phyloP scores from a whole-genome alignment of 495 filamentous ascomycete genomes.

The Daldinia grandis region DNA sequence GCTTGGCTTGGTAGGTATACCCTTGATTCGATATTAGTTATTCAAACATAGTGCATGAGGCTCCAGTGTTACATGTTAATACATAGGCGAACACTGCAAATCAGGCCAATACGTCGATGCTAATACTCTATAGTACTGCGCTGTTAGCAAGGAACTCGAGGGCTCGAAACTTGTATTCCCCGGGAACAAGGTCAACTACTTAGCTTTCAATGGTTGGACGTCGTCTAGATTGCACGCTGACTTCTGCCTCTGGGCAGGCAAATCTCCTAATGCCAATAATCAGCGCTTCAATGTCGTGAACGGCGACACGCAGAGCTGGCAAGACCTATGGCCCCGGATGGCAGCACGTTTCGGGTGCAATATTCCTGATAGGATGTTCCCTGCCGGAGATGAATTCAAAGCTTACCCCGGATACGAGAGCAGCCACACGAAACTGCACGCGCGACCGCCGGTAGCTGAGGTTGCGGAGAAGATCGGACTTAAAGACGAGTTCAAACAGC shows the following conservation, averaged over 20 bases:
- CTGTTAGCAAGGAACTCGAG: conserved; percentile 56
- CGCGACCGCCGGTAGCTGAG: conserved; percentile 54
- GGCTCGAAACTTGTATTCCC: conserved; percentile 58
- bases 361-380: conserved; percentile 59
- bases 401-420: conserved; percentile 29
- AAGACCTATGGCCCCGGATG: conserved; percentile 64
- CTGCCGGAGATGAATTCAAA: conserved; percentile 21
- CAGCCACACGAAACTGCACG: conserved; percentile 42
- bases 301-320: conserved; percentile 63
- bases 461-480: conserved; percentile 53
- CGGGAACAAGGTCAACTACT: conserved; percentile 58
- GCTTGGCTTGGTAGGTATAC: conserved; percentile 49
- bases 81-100: not conserved
- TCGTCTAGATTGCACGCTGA: conserved; percentile 58
- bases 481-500: conserved; percentile 40
- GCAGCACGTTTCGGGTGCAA: conserved; percentile 56
- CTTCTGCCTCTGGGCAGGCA: conserved; percentile 63
- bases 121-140: conserved; percentile 49
- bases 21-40: not conserved
- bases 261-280: conserved; percentile 53
- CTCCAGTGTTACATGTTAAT: not conserved
- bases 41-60: too few relatives aligned
- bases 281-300: conserved; percentile 66
- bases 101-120: not conserved
- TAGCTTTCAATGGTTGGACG: conserved; percentile 61